Conservation (phyloP, 2,329 filamentous ascomycete genomes). For the Helminthosporium solani region DNA sequence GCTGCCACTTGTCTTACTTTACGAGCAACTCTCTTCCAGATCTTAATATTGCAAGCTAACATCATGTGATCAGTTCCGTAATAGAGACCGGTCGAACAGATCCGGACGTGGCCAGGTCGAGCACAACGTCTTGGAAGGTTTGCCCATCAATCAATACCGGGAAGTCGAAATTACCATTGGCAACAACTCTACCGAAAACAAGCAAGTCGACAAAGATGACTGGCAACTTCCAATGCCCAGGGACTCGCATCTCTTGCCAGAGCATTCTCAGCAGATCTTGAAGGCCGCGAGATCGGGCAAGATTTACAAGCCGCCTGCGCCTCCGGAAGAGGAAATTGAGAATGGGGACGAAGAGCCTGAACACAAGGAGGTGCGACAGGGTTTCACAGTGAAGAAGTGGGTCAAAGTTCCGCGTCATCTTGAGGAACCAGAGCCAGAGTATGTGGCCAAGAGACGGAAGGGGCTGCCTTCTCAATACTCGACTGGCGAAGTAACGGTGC, state of each 20-base stretch:
- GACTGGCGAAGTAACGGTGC: constrained; percentile 15
- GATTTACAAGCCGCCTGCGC: constrained; percentile 70
- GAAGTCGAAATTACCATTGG: constrained; percentile 66
- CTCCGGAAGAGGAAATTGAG: constrained; percentile 63
- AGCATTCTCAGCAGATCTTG: constrained; percentile 79
- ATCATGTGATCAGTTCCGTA: constrained; percentile 51
- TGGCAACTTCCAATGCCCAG: constrained; percentile 88
- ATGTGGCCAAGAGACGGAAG: constrained; percentile 61
- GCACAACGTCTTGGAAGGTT: constrained; percentile 68
- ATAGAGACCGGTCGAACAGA: constrained; percentile 59
- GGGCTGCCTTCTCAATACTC: constrained; percentile 54
- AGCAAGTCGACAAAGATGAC: constrained; percentile 59
- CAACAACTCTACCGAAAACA: constrained; percentile 65
- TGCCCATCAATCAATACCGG: constrained; percentile 90
- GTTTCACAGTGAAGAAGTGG: constrained; percentile 61
- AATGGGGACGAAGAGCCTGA: constrained; percentile 47
- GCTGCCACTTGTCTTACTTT: too few species aligned
- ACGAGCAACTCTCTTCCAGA: too few species aligned
- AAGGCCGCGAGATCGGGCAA: constrained; percentile 76
- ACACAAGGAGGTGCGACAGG: constrained; percentile 48
- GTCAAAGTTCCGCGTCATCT: constrained; percentile 56
- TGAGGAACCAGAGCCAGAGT: constrained; percentile 61
- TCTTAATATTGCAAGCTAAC: constrained; percentile 18
- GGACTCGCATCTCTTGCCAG: constrained; percentile 74
- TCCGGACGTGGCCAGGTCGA: constrained; percentile 60